These are phyloP conservation scores for Drosera spatulata DNA, from an alignment of 179 eudicot genomes.

Conservation along the genomic window DNA sequence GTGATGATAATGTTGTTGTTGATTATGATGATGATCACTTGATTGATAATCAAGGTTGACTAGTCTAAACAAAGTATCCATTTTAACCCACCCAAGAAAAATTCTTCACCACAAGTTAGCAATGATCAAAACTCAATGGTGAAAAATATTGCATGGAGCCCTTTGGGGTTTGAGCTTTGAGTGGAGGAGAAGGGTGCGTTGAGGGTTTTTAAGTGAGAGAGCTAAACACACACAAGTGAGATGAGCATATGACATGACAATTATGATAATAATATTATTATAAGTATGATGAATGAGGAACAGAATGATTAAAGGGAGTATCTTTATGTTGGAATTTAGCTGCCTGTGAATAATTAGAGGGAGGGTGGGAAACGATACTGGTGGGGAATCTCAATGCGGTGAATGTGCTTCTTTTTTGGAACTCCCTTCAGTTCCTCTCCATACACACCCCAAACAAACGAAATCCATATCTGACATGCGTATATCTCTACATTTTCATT, in stretches of 20 bases:
- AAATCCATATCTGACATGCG: no score
- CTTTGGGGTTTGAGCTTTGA: not conserved
- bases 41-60: constrained; percentile 15
- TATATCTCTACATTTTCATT: no score
- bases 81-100: constrained; percentile 8
- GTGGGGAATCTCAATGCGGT: not conserved
- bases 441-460: no score
- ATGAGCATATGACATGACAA: no score
- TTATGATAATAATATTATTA: no score
- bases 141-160: not conserved
- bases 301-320: not conserved
- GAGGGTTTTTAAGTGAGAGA: constrained; percentile 4
- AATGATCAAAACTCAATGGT: not conserved
- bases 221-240: no score
- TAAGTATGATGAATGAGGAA: constrained; percentile 4
- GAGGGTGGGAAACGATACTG: not conserved
- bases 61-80: constrained; percentile 49
- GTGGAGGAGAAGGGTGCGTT: not conserved
- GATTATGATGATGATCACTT: constrained; percentile 13
- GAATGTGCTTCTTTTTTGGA: not conserved
- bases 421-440: no score
- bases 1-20: constrained; percentile 12
- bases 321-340: constrained; percentile 1
- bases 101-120: not conserved
- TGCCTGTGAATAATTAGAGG: not conserved